A percentile compares a stretch with the other conserved stretches of the same genome.
Evolutionary conservation across 148 eudicot species (phyloP).

Genomic region (Nyssa sinensis): DNA sequence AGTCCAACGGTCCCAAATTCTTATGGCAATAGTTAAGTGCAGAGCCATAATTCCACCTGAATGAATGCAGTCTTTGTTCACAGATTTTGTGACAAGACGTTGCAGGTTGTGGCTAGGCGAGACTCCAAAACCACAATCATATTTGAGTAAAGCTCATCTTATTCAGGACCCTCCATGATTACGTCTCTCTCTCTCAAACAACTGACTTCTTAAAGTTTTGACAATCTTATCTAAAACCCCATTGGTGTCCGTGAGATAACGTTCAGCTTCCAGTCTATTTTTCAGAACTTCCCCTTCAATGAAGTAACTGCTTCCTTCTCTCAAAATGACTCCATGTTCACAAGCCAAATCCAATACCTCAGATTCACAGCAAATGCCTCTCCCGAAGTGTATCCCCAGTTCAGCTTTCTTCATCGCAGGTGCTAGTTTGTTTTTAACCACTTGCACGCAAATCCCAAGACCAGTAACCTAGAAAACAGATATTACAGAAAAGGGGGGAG

Average conservation of each 20-base stretch:
- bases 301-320: constrained; percentile 53
- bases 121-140: too few species aligned
- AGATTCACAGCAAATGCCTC: constrained; percentile 63
- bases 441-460: constrained; percentile 72
- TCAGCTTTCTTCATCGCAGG: constrained; percentile 72
- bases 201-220: constrained; percentile 50
- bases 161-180: constrained; percentile 10
- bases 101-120: too few species aligned
- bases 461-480: constrained; percentile 56
- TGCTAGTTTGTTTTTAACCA: constrained; percentile 85
- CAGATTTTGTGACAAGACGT: too few species aligned
- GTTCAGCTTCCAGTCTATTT: constrained; percentile 48
- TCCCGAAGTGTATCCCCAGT: constrained; percentile 68
- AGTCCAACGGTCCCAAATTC: neutral
- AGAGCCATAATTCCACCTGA: neutral
- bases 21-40: neutral
- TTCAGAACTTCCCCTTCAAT: constrained; percentile 53
- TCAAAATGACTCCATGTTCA: constrained; percentile 63
- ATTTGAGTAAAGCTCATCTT: neutral
- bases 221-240: constrained; percentile 46
- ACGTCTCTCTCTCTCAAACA: constrained; percentile 42
- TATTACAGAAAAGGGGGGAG: neutral
- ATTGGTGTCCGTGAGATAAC: constrained; percentile 54
- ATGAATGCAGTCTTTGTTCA: too few species aligned
- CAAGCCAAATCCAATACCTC: constrained; percentile 85